Base-by-base conservation (phyloP, 768 basidiomycete species). In the Lyophyllum decastes region DNA sequence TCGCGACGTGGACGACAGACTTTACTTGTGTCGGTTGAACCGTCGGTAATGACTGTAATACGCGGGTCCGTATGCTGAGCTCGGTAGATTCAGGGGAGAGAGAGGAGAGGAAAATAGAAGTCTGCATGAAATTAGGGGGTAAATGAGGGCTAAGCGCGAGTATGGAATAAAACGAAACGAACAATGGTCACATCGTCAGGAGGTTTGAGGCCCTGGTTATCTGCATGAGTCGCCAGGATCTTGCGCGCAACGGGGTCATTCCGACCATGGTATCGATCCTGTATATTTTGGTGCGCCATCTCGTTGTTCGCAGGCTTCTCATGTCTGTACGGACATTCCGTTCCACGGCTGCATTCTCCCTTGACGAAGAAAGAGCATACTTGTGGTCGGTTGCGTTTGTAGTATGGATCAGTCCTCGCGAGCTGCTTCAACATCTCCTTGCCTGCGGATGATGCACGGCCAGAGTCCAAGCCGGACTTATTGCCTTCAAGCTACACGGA, bases 361-460 rank as follows among this genome's bases (percentile, higher is more conserved):
- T 98, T 99, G 49, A 82, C 88, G 69, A 88, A 98, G 82, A 98
- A 98, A 2, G 92, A 93, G 72, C 97, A 99, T 14, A 97, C 68
- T 62, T 98, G 91, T 46, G 97, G 94, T 54, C 90, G 78, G 74
- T 98, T 99, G 55, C 96, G 88, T 73, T 98, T 97, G 78, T 98
- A 98, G 71, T 94, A 94, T 0, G 97, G 97, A 66, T 98, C 96
- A 27, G 92, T 92, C 63, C 96, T 84, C 22, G 97, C 97, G 11
- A 99, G 76, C 61, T 91, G 86, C 74, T 98, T 98, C 54, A 99
- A 76, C 92, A 98, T 95, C 67, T 99, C 97, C 72, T 95, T 94
- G 24, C 94, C 95, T 3, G 92, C 92, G 21, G 89, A 85, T 24
- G 81, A 82, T 8, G 92, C 81, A 22, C 84, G 79, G 33, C 79